Evolutionary conservation across 2,329 filamentous ascomycete species (phyloP).

Genomic region (Cordyceps farinosa): DNA sequence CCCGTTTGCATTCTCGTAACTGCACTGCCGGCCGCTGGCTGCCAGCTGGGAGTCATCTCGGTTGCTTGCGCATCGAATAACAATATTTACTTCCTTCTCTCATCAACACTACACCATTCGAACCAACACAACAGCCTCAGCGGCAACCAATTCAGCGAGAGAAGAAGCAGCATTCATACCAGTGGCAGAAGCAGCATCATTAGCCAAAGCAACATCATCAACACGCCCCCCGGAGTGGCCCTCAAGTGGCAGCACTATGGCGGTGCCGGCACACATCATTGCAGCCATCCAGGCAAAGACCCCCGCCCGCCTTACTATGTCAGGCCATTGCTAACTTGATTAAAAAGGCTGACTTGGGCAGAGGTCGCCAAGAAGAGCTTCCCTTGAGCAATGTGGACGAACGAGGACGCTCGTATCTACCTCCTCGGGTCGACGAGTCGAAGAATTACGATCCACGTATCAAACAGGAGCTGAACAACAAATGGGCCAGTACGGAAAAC

Average conservation of each 20-base stretch:
- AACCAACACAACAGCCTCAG: not conserved
- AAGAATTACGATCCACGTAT: not conserved
- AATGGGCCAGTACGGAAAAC: conserved; percentile 1
- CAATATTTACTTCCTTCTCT: not conserved
- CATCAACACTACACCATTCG: not conserved
- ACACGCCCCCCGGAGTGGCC: not conserved
- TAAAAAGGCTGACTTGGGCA: conserved; percentile 12
- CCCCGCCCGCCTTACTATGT: not conserved
- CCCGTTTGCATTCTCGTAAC: too few species aligned
- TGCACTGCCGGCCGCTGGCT: not conserved
- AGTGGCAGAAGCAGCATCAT: not conserved
- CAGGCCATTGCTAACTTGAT: not conserved
- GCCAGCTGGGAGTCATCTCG: not conserved
- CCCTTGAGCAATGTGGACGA: conserved; percentile 1
- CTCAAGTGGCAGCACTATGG: not conserved
- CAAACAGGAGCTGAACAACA: not conserved
- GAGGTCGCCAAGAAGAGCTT: conserved; percentile 9
- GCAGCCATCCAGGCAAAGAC: not conserved
- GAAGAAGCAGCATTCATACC: not conserved
- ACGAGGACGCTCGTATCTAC: not conserved
- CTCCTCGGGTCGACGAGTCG: not conserved
- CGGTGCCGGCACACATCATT: not conserved
- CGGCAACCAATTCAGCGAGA: too few species aligned
- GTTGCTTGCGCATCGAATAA: not conserved
- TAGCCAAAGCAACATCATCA: not conserved